Percentiles rank a stretch among this genome's conserved stretches.
phyloP scores from a whole-genome alignment of 2,329 filamentous ascomycete species.

The Colletotrichum sp. region DNA sequence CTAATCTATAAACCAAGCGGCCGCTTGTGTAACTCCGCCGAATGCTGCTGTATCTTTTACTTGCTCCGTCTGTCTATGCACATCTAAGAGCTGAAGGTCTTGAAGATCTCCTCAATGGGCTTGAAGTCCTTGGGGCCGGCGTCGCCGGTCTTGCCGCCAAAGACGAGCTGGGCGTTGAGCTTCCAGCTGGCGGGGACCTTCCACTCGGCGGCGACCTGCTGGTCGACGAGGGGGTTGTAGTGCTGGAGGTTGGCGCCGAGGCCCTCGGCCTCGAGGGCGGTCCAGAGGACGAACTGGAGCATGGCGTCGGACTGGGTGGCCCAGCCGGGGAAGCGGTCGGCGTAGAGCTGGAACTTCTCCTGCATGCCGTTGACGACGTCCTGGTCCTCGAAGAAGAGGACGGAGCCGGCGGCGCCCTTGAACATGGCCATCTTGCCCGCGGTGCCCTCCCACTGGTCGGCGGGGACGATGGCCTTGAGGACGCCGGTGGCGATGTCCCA shows the following conservation, averaged over 20 bases:
- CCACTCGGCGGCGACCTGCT: conserved; percentile 73
- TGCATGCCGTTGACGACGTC: conserved; percentile 69
- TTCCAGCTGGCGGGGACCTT: conserved; percentile 75
- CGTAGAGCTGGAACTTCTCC: conserved; percentile 73
- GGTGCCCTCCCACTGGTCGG: conserved; percentile 64
- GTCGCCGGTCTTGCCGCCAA: conserved; percentile 67
- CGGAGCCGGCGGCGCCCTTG: conserved; percentile 76
- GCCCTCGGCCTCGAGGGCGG: conserved; percentile 81
- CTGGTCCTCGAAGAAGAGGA: conserved; percentile 88
- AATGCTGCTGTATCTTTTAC: neutral
- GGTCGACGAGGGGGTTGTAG: conserved; percentile 87
- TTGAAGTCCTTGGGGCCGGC: conserved; percentile 68
- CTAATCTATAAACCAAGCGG: neutral
- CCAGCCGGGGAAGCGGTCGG: conserved; percentile 82
- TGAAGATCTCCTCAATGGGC: conserved; percentile 70
- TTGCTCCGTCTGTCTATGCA: neutral
- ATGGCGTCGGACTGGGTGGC: conserved; percentile 80
- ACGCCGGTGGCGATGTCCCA: conserved; percentile 76
- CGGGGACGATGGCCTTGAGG: conserved; percentile 72
- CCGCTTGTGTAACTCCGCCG: neutral
- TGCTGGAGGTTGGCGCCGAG: conserved; percentile 91
- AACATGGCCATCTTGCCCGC: conserved; percentile 57
- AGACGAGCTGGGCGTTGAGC: conserved; percentile 84
- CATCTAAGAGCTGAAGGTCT: conserved; percentile 62
- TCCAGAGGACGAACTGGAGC: conserved; percentile 83